phyloP scores from a whole-genome alignment of 2,329 filamentous ascomycete species.

The Ceratocystis ficicola region DNA sequence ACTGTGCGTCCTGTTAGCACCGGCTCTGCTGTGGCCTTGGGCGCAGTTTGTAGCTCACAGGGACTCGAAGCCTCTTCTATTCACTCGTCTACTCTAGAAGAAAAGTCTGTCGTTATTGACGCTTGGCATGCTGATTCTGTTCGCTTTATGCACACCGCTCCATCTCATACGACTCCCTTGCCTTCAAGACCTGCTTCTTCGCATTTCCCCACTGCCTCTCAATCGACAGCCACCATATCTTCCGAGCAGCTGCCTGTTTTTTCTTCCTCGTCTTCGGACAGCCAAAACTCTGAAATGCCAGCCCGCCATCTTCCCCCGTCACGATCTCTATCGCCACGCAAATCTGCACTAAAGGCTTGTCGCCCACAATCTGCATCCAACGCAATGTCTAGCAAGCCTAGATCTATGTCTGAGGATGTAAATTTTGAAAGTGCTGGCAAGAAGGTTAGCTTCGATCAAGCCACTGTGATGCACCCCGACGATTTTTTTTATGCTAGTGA shows the following conservation, averaged over 20 bases:
- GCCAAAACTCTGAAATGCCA: conserved; percentile 10
- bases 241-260: not conserved
- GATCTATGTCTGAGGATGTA: conserved; percentile 13
- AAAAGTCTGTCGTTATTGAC: conserved; percentile 9
- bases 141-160: conserved; percentile 17
- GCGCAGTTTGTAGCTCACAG: not conserved
- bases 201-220: conserved; percentile 4
- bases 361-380: not conserved
- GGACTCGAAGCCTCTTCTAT: not conserved
- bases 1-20: conserved; percentile 3
- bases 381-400: not conserved
- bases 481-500: conserved; percentile 15
- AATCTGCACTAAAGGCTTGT: conserved; percentile 55
- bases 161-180: conserved; percentile 8
- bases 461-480: conserved; percentile 17
- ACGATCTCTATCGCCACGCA: conserved; percentile 61
- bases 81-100: conserved; percentile 4
- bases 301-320: conserved; percentile 40
- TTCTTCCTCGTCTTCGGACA: not conserved
- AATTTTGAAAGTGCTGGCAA: conserved; percentile 12
- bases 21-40: not conserved
- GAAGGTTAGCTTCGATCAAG: conserved; percentile 20
- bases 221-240: not conserved
- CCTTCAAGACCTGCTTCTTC: conserved; percentile 33
- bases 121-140: conserved; percentile 9